Base-by-base conservation (phyloP, 306 rosid species). In the Begonia loranthoides region DNA sequence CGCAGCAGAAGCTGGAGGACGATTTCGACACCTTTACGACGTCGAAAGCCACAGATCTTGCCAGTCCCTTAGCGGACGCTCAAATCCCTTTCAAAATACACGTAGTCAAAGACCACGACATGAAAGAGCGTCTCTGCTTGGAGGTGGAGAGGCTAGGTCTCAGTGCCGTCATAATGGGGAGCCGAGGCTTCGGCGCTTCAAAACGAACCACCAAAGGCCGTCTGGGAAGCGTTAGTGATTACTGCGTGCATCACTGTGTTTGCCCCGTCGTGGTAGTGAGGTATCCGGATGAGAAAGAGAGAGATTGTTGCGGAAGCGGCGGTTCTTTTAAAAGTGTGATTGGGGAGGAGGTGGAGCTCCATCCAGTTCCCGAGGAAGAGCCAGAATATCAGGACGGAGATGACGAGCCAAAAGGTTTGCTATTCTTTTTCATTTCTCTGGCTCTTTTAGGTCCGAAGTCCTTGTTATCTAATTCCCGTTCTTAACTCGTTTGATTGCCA, bases 101-200 rank as follows among this genome's bases (percentile, higher is more conserved):
- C 73, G 78, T 86, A 70, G 99, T 90, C 14, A 82, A 90, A 64
- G 99, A 90, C 68, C 94, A 75, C 57, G 99, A 90, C 58, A 66
- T 86, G 99, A 90, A 83, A 68, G 94, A 86, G 75, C 47, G 96
- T 66, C 83, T 90, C 0, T 86, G 99, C 57, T 67, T 90, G 74
- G 99, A 90, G 58, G 95, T 90, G 9, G 94, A 90, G 87, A 72
- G 99, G 69, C 62, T 90, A 4, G 83, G 86, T 17, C 93, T 90
- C 21, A 76, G 93, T 62, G 94, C 87, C 36, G 85, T 92, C 36
- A 73, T 92, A 52, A 92, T 92, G 99, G 99, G 96, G 5, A 86
- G 99, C 62, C 66, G 94, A 10, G 96, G 99, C 15, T 76, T 78
- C 17, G 94, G 96, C 13, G 94, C 94, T 5, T 57, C 76, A 0